These are phyloP conservation scores for Nicotiana noctiflora DNA, from an alignment of 257 asterid species.

Conservation along the genomic window DNA sequence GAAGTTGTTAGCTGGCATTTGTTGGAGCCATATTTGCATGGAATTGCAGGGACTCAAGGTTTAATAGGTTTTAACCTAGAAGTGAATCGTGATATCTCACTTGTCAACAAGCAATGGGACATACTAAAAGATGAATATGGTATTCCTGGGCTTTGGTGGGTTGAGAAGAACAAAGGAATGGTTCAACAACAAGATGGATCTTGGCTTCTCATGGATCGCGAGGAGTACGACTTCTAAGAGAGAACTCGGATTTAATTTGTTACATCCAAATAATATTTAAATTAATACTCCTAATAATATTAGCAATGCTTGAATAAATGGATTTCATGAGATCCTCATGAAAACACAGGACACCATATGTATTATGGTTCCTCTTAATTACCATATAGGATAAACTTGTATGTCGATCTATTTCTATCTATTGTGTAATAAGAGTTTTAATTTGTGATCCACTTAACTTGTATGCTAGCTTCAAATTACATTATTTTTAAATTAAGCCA, in stretches of 20 bases:
- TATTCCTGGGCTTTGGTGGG: no score
- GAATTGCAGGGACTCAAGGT: slow-evolving; percentile 75
- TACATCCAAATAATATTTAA: not conserved
- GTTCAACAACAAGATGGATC: slow-evolving; percentile 71
- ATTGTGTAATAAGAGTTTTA: not conserved
- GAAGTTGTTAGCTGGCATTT: slow-evolving; percentile 38
- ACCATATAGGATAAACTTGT: not conserved
- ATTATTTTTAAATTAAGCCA: no score
- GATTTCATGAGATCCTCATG: not conserved
- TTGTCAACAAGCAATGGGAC: no score
- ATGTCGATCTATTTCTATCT: not conserved
- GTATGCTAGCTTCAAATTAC: no score
- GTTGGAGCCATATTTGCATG: slow-evolving; percentile 66
- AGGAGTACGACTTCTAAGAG: slow-evolving; percentile 7
- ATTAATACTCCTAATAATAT: not conserved
- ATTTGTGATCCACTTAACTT: not conserved
- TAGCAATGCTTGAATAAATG: not conserved
- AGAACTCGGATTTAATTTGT: not conserved
- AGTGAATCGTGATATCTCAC: no score
- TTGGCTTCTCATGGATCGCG: slow-evolving; percentile 61
- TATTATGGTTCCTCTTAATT: not conserved
- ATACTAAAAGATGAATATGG: no score
- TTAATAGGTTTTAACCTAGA: slow-evolving; percentile 32
- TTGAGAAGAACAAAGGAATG: slow-evolving; percentile 63
- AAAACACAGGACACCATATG: not conserved